phyloP scores from a whole-genome alignment of 805 yeast genomes.

The Saccharomycopsis sp. region DNA sequence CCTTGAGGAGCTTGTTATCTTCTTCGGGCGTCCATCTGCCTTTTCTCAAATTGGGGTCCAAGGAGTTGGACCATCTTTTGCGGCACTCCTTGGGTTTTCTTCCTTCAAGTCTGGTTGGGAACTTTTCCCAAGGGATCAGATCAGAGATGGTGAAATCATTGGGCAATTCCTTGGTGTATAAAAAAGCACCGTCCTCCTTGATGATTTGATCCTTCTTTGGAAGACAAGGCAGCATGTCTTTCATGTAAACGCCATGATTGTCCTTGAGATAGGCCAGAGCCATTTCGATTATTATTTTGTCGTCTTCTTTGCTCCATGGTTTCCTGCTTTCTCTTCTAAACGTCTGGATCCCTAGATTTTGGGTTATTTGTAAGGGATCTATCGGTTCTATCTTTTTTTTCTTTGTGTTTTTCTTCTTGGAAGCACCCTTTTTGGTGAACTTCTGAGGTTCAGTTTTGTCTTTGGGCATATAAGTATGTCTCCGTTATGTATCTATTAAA shows the following conservation, averaged over 20 bases:
- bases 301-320: constrained; percentile 76
- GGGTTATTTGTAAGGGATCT: constrained; percentile 45
- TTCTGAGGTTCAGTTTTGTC: too few species aligned
- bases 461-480: too few species aligned
- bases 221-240: too few species aligned
- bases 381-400: constrained; percentile 23
- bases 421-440: too few species aligned
- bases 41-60: constrained; percentile 72
- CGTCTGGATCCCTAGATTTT: constrained; percentile 66
- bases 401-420: background rate
- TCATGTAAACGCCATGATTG: too few species aligned
- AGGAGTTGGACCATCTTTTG: constrained; percentile 78
- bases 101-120: constrained; percentile 38
- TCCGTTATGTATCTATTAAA: too few species aligned
- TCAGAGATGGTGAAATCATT: constrained; percentile 24
- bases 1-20: constrained; percentile 55
- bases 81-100: constrained; percentile 77
- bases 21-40: constrained; percentile 86
- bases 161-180: too few species aligned
- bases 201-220: too few species aligned
- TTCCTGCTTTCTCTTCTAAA: constrained; percentile 53
- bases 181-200: too few species aligned
- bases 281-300: constrained; percentile 38
- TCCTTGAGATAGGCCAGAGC: constrained; percentile 24
- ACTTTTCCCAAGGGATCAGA: constrained; percentile 51